Conservation (phyloP, 192 early-diverging fungal genomes). For the Gryganskiella cystojenkinii region DNA sequence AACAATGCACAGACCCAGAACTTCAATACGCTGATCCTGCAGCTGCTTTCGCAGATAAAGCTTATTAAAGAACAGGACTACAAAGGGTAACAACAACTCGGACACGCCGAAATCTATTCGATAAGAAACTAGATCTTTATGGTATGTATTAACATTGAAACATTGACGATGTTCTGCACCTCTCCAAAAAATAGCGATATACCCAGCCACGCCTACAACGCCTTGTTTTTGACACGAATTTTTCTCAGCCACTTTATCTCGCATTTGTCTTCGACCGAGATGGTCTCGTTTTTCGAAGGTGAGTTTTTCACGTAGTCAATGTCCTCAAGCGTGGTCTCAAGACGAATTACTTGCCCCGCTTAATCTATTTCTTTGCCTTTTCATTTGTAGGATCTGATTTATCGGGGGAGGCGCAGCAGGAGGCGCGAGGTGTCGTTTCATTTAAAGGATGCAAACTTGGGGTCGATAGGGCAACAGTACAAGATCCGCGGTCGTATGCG, state of each 20-base stretch:
- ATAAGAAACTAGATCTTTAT: too few species aligned
- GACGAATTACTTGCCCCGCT: too few species aligned
- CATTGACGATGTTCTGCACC: too few species aligned
- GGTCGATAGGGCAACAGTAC: slow-evolving; percentile 52
- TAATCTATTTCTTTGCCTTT: not conserved
- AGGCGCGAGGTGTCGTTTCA: slow-evolving; percentile 49
- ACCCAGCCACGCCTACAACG: slow-evolving; percentile 70
- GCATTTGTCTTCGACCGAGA: slow-evolving; percentile 60
- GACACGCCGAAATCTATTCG: too few species aligned
- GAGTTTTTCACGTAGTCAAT: slow-evolving; percentile 12
- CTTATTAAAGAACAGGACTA: slow-evolving; percentile 57
- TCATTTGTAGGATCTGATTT: slow-evolving; percentile 22
- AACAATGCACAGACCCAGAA: slow-evolving; percentile 74
- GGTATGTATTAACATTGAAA: too few species aligned
- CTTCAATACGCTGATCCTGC: slow-evolving; percentile 72
- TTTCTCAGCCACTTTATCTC: slow-evolving; percentile 76
- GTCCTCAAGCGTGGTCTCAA: too few species aligned
- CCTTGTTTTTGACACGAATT: slow-evolving; percentile 70
- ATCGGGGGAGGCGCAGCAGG: slow-evolving; percentile 36
- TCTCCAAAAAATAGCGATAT: slow-evolving; percentile 65
- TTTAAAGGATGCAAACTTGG: slow-evolving; percentile 56
- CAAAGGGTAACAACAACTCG: slow-evolving; percentile 50
- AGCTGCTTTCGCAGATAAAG: slow-evolving; percentile 68
- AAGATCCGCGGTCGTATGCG: slow-evolving; percentile 60
- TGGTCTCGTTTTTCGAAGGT: slow-evolving; percentile 74